Evolutionary conservation across 495 filamentous ascomycete genomes (phyloP), one percentile per base, ranked within the genome.

Genomic region (Penicillium cataractarum): DNA sequence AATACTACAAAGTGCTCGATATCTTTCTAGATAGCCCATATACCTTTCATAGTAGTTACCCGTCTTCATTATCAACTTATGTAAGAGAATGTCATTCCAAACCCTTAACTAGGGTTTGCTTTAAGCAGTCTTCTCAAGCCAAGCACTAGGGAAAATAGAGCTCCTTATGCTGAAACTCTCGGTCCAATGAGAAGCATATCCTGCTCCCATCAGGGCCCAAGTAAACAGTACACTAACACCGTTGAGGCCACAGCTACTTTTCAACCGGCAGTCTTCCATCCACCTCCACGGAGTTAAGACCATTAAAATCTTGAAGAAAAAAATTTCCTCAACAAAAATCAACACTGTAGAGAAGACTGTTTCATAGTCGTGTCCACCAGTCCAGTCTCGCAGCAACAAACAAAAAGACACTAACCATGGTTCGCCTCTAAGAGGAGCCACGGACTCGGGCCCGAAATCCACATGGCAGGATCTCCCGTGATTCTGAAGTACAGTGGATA

Each of bases 331-430:
- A 29, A 29, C 46, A 24, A 15, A 24, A 27, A 26, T 27, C 46
- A 9, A 29, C 17, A 49, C 46, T 31, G 8, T 44, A 22, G 10
- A 29, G 35, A 39, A 12, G 13, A 39, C 17, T 17, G 35, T 39
- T 44, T 50, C 37, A 46, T n/a, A n/a, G n/a, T n/a, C n/a, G n/a
- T 51, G 24, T 24, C 46, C 46, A 27, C 24, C 2, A 1, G 57
- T 49, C 35, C 26, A 12, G 42, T 33, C 35, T 46, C 29, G 13
- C 19, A 49, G 46, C 17, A 62, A 54, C 29, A 65, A 59, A 62
- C 21, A 57, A 57, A 57, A 57, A 63, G 33, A 17, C 3, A 2
- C 29, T 17, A 66, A 55, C 64, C 64, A 44, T 62, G 64, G 64
- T 66, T 50, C 39, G 12, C 4, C 15, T 4, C 8, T 3, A n/a